These are phyloP conservation scores for Fraxinus floribunda DNA, from an alignment of 305 asterid species.

Conservation along the genomic window DNA sequence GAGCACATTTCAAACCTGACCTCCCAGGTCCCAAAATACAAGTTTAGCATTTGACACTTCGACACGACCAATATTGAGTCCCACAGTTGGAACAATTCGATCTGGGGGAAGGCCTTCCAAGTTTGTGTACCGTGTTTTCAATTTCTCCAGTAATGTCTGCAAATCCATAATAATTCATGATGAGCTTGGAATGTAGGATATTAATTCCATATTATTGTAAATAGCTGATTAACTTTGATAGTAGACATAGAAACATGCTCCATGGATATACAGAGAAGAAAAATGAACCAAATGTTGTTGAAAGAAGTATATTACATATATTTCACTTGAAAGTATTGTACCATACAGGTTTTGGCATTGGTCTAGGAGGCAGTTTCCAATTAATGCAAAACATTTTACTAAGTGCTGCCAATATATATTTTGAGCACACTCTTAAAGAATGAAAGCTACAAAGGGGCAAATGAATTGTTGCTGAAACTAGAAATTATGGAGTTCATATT, in stretches of 20 bases:
- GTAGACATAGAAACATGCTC: too few species aligned
- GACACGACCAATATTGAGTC: conserved; percentile 90
- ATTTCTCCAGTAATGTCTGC: conserved; percentile 88
- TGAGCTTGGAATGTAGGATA: too few species aligned
- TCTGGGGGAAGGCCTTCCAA: conserved; percentile 92
- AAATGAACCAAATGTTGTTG: too few species aligned
- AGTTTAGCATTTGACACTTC: conserved; percentile 81
- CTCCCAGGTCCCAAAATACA: conserved; percentile 99
- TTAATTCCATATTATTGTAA: too few species aligned
- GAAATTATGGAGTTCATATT: not conserved
- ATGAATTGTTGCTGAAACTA: not conserved
- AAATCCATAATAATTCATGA: not conserved
- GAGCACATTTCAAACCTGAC: conserved; percentile 70
- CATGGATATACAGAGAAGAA: too few species aligned
- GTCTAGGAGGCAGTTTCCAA: not conserved
- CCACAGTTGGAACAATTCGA: conserved; percentile 95
- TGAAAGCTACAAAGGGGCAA: too few species aligned
- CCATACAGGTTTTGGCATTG: not conserved
- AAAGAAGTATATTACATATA: too few species aligned
- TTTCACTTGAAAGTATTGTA: too few species aligned
- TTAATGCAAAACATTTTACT: not conserved
- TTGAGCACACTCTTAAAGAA: not conserved
- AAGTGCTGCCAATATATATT: not conserved
- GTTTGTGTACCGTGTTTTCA: conserved; percentile 80
- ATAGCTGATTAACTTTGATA: too few species aligned